Evolutionary conservation across 2,329 filamentous ascomycete species (phyloP).

Genomic region (Torrubiella hemipterigena): DNA sequence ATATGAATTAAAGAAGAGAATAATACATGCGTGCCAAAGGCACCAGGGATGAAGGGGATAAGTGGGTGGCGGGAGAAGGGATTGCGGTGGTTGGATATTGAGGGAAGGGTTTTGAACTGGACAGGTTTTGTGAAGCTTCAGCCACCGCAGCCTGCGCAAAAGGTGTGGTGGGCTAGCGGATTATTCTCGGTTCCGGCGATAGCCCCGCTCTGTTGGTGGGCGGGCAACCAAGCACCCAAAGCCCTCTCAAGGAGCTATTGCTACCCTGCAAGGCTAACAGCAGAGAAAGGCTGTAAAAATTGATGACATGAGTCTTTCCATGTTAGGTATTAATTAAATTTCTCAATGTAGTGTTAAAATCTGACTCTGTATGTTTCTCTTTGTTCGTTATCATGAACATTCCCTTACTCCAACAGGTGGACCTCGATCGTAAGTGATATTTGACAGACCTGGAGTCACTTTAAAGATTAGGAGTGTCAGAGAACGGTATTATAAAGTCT

Average conservation of each 20-base stretch:
- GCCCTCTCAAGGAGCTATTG: not conserved
- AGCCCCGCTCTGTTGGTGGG: conserved; percentile 5
- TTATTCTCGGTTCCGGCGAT: conserved; percentile 5
- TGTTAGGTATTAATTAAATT: too few species aligned
- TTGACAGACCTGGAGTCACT: too few species aligned
- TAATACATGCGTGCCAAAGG: conserved; percentile 9
- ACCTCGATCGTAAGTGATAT: too few species aligned
- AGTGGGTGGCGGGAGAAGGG: conserved; percentile 8
- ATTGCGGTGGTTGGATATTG: conserved; percentile 10
- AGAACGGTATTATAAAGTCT: too few species aligned
- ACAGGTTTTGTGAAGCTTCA: conserved; percentile 21
- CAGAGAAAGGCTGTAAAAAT: too few species aligned
- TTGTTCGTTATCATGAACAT: too few species aligned
- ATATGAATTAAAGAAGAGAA: conserved; percentile 9
- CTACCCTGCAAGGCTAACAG: conserved; percentile 6
- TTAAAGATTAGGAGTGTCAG: too few species aligned
- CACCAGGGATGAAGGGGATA: conserved; percentile 8
- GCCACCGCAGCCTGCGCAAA: conserved; percentile 11
- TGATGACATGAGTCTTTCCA: too few species aligned
- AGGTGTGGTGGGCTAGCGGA: conserved; percentile 2
- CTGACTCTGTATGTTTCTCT: too few species aligned
- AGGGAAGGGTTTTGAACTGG: conserved; percentile 12
- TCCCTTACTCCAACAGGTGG: too few species aligned
- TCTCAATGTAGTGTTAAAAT: too few species aligned
- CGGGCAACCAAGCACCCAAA: not conserved